Evolutionary conservation across 75 land plant genomes (phyloP).

Genomic region (Pinus albicaulis): DNA sequence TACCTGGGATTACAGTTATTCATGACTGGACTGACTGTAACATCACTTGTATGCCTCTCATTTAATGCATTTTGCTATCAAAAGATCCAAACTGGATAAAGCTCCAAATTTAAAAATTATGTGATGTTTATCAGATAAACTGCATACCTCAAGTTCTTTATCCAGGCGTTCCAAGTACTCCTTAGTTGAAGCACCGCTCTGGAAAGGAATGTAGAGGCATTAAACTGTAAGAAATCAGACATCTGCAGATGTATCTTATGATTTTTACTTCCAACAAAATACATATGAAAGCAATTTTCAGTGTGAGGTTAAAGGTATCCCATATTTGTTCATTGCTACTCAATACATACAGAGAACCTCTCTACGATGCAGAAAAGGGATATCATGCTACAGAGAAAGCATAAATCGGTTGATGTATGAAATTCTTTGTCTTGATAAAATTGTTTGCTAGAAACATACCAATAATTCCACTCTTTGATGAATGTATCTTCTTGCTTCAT

Average conservation of each 20-base stretch:
- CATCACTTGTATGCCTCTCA: no score
- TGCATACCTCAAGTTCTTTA: slow-evolving; percentile 72
- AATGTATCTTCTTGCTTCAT: slow-evolving; percentile 63
- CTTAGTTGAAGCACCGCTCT: slow-evolving; percentile 79
- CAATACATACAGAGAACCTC: slow-evolving; percentile 3
- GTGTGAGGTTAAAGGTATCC: background rate
- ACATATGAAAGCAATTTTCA: background rate
- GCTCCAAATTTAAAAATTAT: no score
- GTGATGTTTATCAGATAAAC: background rate
- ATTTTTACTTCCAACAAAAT: background rate
- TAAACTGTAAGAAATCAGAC: background rate
- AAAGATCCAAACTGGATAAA: no score
- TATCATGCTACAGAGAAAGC: background rate
- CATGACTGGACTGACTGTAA: no score
- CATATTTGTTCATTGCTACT: background rate
- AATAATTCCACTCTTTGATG: slow-evolving; percentile 64
- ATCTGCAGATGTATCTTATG: background rate
- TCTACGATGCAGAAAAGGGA: slow-evolving; percentile 7
- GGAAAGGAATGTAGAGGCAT: slow-evolving; percentile 1
- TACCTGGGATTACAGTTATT: no score
- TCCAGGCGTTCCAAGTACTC: slow-evolving; percentile 72
- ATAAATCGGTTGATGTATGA: background rate
- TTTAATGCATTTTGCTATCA: no score
- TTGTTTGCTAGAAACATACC: slow-evolving; percentile 28
- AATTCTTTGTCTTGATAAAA: background rate